These are phyloP conservation scores for Wallacemonas collosoma DNA, from an alignment of 208 protist genomes.

Conservation along the genomic window DNA sequence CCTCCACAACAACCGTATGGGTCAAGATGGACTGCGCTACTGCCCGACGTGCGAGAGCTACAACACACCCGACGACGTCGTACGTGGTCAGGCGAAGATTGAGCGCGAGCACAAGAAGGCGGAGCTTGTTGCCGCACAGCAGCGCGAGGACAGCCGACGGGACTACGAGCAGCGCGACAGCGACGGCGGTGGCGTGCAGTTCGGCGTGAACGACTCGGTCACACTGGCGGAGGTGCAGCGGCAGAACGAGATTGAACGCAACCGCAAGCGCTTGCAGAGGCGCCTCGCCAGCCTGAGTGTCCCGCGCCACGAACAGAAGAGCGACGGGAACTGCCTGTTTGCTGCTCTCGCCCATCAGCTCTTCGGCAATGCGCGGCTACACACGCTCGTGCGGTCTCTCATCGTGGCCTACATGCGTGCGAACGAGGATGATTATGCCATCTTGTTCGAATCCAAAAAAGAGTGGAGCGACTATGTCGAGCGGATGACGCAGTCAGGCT, in stretches of 20 bases:
- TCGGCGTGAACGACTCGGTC: constrained; percentile 77
- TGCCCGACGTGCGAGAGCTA: constrained; percentile 60
- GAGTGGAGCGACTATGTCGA: constrained; percentile 64
- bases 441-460: constrained; percentile 63
- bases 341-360: constrained; percentile 73
- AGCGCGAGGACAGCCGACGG: constrained; percentile 9
- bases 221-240: constrained; percentile 60
- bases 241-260: constrained; percentile 55
- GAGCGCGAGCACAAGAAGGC: constrained; percentile 35
- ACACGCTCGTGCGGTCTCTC: constrained; percentile 65
- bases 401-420: constrained; percentile 71
- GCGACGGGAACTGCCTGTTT: constrained; percentile 88
- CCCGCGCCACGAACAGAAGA: constrained; percentile 44
- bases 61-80: constrained; percentile 75
- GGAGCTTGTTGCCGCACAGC: constrained; percentile 34
- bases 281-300: constrained; percentile 49
- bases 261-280: constrained; percentile 39
- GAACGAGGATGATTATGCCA: constrained; percentile 53
- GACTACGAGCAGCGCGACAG: neutral
- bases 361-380: constrained; percentile 54
- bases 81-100: constrained; percentile 49
- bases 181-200: constrained; percentile 30
- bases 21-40: constrained; percentile 58
- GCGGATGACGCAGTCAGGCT: constrained; percentile 58
- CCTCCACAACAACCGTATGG: constrained; percentile 42